A percentile compares a stretch with the other conserved stretches of the same genome.
Conservation (phyloP, 345 rosid species). For the Cochlearia excelsa region DNA sequence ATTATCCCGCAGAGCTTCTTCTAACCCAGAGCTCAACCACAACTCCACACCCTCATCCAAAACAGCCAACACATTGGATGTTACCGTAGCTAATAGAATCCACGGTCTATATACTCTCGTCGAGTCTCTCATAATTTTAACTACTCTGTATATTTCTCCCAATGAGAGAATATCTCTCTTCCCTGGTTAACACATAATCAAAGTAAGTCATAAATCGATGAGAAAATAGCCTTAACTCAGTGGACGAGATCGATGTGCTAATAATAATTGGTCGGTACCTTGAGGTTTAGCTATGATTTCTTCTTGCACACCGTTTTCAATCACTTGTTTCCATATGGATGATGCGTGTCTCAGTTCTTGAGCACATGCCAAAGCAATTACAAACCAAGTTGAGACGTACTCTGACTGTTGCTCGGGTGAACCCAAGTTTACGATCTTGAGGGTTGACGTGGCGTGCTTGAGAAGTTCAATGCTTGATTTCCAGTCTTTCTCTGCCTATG, state of each 20-base stretch:
- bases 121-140: conserved; percentile 57
- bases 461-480: conserved; percentile 55
- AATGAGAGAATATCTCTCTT: conserved; percentile 57
- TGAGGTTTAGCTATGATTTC: conserved; percentile 49
- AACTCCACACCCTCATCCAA: conserved; percentile 50
- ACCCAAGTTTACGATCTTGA: conserved; percentile 58
- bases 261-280: conserved; percentile 42
- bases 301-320: conserved; percentile 43
- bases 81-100: conserved; percentile 45
- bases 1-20: conserved; percentile 52
- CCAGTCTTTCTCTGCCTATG: conserved; percentile 63
- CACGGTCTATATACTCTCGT: conserved; percentile 72
- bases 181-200: conserved; percentile 43
- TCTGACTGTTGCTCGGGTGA: conserved; percentile 50
- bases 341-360: conserved; percentile 77
- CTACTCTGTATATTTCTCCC: conserved; percentile 80
- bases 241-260: no score
- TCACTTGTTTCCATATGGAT: conserved; percentile 64
- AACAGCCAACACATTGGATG: conserved; percentile 40
- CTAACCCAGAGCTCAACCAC: conserved; percentile 80
- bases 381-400: conserved; percentile 64
- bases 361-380: conserved; percentile 56
- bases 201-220: neutral
- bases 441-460: conserved; percentile 43
- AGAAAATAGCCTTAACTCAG: no score